phyloP scores from a whole-genome alignment of 129 eudicot species.

The Deinandra increscens region DNA sequence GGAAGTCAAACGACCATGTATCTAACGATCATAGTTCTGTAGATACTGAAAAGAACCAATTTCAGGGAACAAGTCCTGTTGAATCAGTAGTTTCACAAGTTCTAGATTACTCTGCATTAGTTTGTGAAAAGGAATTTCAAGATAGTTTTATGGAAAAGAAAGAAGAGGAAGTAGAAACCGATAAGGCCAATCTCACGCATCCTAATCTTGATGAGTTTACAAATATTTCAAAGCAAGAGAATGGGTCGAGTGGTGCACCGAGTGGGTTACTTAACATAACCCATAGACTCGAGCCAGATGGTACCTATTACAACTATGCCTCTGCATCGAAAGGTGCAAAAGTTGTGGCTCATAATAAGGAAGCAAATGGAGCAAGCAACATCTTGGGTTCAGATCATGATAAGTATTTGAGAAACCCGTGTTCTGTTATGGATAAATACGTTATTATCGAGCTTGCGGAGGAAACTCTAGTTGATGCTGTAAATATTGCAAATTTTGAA shows the following conservation, averaged over 20 bases:
- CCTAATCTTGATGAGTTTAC: slow-evolving; percentile 56
- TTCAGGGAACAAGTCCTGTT: slow-evolving; percentile 36
- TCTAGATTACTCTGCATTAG: slow-evolving; percentile 48
- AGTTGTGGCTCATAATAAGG: slow-evolving; percentile 84
- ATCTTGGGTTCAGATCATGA: slow-evolving; percentile 82
- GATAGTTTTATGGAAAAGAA: slow-evolving; percentile 26
- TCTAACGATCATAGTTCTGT: slow-evolving; percentile 20
- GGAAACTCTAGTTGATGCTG: slow-evolving; percentile 84
- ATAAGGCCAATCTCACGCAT: slow-evolving; percentile 35
- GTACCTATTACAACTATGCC: slow-evolving; percentile 83
- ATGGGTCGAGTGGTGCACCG: slow-evolving; percentile 29
- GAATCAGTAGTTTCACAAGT: slow-evolving; percentile 47
- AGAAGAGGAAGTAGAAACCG: slow-evolving; percentile 37
- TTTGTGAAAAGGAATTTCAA: slow-evolving; percentile 44
- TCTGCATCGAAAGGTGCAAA: slow-evolving; percentile 88
- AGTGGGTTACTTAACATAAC: slow-evolving; percentile 60
- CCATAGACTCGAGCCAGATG: slow-evolving; percentile 95
- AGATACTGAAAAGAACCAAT: slow-evolving; percentile 31
- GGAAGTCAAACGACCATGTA: slow-evolving; percentile 13
- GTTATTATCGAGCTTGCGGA: slow-evolving; percentile 85
- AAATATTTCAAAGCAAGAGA: slow-evolving; percentile 42
- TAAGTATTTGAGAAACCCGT: slow-evolving; percentile 86
- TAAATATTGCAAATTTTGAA: slow-evolving; percentile 89
- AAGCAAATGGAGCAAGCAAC: slow-evolving; percentile 88
- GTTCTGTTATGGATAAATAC: slow-evolving; percentile 74